Base-by-base conservation (phyloP, 2,329 filamentous ascomycete species). In the Huntiella bhutanensis region DNA sequence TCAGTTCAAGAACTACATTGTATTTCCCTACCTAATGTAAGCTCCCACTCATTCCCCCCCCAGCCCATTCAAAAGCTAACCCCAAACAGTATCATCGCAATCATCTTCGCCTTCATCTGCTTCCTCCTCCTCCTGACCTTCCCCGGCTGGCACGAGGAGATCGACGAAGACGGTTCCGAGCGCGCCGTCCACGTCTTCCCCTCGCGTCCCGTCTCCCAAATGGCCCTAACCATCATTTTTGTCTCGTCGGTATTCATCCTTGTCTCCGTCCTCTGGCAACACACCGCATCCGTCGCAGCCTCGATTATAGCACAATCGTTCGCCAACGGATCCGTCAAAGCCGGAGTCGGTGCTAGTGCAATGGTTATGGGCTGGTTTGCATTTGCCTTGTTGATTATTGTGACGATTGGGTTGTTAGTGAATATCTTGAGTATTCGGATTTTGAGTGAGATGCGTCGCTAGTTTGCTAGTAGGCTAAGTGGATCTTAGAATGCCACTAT, bases 281-380 rank as follows among this genome's bases (percentile, higher is more conserved):
- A 98, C 57, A 98, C 91, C 4, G 91, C 91, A 0, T 95, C 88
- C 0, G 91, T 98, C 1, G 88, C 88, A 33, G 91, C 91, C 16
- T 86, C 85, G 50, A 82, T 92, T 53, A 87, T 98, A 53, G 85
- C 87, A 1, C 83, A 93, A 67, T 86, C 93, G 58, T 75, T 95
- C 53, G 87, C 81, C 33, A 95, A 95, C 60, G 87, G 87, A 38
- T 83, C 79, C 53, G 83, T 95, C 48, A 77, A 72, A 60, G 84
- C 80, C 48, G 87, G 87, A 33, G 85, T 95, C 10, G 87, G 87
- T n/a, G 87, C 84, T 42, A 83, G 80, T 35, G 88, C 91, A 48
- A 96, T 98, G 84, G 83, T 95, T 13, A 70, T 98, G 57, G 91
- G 91, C 49, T 98, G 91, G 91, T 96, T 98, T 63, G 83, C 84